A percentile compares a stretch with the other conserved stretches of the same genome.
Conservation (phyloP, 176 grass and related monocot species). For the Zea luxurians region DNA sequence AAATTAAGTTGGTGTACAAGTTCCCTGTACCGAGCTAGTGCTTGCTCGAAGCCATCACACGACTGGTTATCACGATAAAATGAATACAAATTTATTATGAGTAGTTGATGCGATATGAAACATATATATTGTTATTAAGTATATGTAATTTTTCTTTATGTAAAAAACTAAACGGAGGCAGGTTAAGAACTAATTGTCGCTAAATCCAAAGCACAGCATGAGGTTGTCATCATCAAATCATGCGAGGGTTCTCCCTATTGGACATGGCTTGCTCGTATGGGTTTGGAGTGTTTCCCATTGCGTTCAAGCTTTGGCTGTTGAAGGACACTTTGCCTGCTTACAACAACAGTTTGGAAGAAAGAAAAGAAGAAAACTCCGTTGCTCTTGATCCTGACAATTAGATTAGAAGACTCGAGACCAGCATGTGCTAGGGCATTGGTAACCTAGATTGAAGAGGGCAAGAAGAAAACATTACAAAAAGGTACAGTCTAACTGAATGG, state of each 20-base stretch:
- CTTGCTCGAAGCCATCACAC: no score
- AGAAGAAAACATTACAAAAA: background rate
- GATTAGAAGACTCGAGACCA: conserved; percentile 77
- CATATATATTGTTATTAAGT: background rate
- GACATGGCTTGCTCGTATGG: conserved; percentile 90
- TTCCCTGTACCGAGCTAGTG: no score
- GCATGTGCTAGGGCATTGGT: conserved; percentile 63
- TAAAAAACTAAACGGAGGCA: no score
- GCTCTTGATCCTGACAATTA: conserved; percentile 74
- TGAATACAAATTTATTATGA: no score
- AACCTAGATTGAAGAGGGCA: conserved; percentile 49
- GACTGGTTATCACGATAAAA: no score
- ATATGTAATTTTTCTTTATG: background rate
- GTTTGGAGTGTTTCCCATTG: no score
- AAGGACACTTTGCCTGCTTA: conserved; percentile 64
- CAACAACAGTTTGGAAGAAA: background rate
- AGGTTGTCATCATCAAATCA: conserved; percentile 79
- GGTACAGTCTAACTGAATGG: no score
- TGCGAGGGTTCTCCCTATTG: conserved; percentile 61
- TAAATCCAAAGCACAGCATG: conserved; percentile 81
- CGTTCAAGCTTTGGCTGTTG: conserved; percentile 61
- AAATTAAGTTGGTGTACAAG: no score
- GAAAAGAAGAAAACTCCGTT: conserved; percentile 34
- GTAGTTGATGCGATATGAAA: no score
- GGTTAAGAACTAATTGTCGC: conserved; percentile 60